These are phyloP conservation scores for Amanita brunnescens DNA, from an alignment of 768 basidiomycete genomes.

Conservation along the genomic window DNA sequence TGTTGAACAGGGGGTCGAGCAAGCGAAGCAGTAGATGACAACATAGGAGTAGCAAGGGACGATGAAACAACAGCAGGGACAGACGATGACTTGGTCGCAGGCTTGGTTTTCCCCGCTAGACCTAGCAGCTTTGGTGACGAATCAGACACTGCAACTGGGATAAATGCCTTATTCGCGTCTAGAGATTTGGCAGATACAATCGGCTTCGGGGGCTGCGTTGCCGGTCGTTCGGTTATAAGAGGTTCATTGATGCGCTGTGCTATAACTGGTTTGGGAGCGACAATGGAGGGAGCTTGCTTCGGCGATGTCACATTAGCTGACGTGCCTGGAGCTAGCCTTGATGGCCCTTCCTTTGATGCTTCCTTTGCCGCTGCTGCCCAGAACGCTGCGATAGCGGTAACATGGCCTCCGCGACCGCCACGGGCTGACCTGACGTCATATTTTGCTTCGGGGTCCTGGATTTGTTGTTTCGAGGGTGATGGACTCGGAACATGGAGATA, in stretches of 20 bases:
- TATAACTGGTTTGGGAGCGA: not conserved
- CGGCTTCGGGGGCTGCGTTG: not conserved
- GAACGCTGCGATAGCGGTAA: constrained; percentile 62
- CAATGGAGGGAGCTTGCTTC: not conserved
- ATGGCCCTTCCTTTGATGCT: not conserved
- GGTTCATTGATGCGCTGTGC: not conserved
- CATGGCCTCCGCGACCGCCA: constrained; percentile 68
- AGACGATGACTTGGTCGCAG: constrained; percentile 50
- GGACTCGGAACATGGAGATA: constrained; percentile 26
- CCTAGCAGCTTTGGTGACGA: constrained; percentile 10
- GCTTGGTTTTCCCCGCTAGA: constrained; percentile 16
- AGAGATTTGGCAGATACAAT: not conserved
- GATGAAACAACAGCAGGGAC: constrained; percentile 64
- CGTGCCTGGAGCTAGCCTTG: not conserved
- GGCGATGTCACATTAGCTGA: not conserved
- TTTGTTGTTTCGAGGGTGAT: constrained; percentile 17
- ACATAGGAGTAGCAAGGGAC: constrained; percentile 61
- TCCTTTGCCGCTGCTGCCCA: constrained; percentile 49
- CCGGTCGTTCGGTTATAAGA: not conserved
- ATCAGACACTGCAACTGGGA: not conserved
- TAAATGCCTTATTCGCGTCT: not conserved
- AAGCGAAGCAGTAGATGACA: constrained; percentile 72
- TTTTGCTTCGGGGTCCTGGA: constrained; percentile 43
- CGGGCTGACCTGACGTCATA: constrained; percentile 73
- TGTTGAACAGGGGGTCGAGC: constrained; percentile 33